Percentiles rank a stretch among this genome's conserved stretches.
Evolutionary conservation across 768 basidiomycete genomes (phyloP).

Genomic region (Auriscalpium orientale): DNA sequence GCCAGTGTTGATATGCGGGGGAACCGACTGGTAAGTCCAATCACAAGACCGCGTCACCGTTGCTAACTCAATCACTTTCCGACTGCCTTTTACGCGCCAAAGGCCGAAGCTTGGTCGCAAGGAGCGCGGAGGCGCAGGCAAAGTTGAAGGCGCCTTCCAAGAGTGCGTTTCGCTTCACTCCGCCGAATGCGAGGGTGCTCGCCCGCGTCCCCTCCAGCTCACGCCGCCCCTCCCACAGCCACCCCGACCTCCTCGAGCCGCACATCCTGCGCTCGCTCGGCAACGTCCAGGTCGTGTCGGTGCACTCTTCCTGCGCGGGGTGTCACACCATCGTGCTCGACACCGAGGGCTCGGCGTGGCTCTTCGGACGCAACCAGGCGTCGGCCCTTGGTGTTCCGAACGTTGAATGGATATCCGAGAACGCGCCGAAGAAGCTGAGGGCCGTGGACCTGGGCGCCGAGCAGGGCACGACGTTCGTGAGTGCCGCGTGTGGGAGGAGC

Average conservation of each 20-base stretch:
- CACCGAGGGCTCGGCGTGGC: slow-evolving; percentile 72
- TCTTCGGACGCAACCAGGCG: slow-evolving; percentile 81
- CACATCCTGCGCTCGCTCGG: slow-evolving; percentile 83
- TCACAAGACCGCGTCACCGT: slow-evolving; percentile 8
- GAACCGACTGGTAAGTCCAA: slow-evolving; percentile 72
- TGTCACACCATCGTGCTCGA: slow-evolving; percentile 76
- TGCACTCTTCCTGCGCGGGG: slow-evolving; percentile 69
- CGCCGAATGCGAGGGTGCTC: slow-evolving; percentile 1
- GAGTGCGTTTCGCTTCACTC: neutral
- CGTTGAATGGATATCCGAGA: slow-evolving; percentile 55
- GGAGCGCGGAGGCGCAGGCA: slow-evolving; percentile 14
- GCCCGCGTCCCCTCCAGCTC: too few relatives aligned
- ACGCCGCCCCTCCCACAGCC: slow-evolving; percentile 26
- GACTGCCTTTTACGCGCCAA: neutral
- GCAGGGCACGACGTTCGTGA: slow-evolving; percentile 47
- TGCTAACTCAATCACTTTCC: slow-evolving; percentile 11
- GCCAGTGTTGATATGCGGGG: slow-evolving; percentile 76
- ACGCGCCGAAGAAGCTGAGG: slow-evolving; percentile 55
- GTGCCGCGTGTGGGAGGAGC: slow-evolving; percentile 76
- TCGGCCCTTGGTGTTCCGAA: slow-evolving; percentile 55
- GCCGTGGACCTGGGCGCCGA: slow-evolving; percentile 57
- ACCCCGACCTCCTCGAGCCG: slow-evolving; percentile 80
- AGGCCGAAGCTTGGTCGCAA: slow-evolving; percentile 12
- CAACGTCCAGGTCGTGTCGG: slow-evolving; percentile 65
- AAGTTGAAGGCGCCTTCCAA: slow-evolving; percentile 6